Evolutionary conservation across 2,329 filamentous ascomycete genomes (phyloP).

Genomic region (Aspergillus felis): DNA sequence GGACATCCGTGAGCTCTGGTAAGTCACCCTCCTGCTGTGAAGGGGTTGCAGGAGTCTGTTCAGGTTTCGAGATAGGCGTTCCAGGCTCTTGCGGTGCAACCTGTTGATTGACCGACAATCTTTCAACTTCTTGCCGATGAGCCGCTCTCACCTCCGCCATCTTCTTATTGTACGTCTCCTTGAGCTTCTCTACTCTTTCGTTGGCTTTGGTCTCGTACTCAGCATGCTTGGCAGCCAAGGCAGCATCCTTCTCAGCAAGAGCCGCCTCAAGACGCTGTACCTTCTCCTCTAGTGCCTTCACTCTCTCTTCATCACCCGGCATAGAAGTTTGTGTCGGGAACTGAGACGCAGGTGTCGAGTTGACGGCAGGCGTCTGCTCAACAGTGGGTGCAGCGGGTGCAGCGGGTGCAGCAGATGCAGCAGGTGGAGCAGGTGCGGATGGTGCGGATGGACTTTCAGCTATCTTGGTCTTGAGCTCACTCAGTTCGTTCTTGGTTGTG

Average conservation of each 20-base stretch:
- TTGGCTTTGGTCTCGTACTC: slow-evolving; percentile 49
- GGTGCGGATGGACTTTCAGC: slow-evolving; percentile 40
- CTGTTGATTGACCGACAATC: slow-evolving; percentile 44
- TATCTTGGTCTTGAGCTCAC: slow-evolving; percentile 48
- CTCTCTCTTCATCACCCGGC: slow-evolving; percentile 51
- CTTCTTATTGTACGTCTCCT: slow-evolving; percentile 67
- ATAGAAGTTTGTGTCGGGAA: slow-evolving; percentile 26
- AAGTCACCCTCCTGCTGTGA: slow-evolving; percentile 32
- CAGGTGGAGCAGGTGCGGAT: slow-evolving; percentile 19
- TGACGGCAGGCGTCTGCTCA: slow-evolving; percentile 50
- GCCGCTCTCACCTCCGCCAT: slow-evolving; percentile 53
- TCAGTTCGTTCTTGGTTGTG: slow-evolving; percentile 57
- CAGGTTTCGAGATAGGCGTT: slow-evolving; percentile 17
- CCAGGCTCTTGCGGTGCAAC: slow-evolving; percentile 16
- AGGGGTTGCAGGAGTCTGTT: slow-evolving; percentile 26
- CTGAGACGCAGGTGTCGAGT: slow-evolving; percentile 29
- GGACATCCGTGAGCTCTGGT: slow-evolving; percentile 45
- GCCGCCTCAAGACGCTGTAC: slow-evolving; percentile 51
- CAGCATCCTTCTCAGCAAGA: slow-evolving; percentile 46
- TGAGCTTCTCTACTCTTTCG: slow-evolving; percentile 53
- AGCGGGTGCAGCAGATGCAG: slow-evolving; percentile 14
- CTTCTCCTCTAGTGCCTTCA: slow-evolving; percentile 59
- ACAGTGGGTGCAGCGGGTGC: slow-evolving; percentile 22
- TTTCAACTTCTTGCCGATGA: slow-evolving; percentile 49
- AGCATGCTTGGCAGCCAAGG: slow-evolving; percentile 45